These are phyloP conservation scores for Chytriomyces sp. DNA, from an alignment of 192 early-diverging fungal genomes.

Conservation along the genomic window DNA sequence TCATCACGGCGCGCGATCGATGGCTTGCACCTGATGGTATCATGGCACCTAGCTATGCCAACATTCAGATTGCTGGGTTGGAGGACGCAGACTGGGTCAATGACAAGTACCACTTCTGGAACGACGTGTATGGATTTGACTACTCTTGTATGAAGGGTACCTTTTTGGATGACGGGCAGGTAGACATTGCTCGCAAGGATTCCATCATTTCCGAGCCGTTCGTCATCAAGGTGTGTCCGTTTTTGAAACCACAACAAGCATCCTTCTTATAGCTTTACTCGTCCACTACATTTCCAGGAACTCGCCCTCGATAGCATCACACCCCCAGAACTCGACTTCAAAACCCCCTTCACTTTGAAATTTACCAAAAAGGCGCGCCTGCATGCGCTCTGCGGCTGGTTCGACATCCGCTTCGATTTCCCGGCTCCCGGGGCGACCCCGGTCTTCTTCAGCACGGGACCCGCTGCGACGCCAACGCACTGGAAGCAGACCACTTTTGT, in stretches of 20 bases:
- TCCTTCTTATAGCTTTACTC: neutral
- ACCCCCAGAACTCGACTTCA: conserved; percentile 73
- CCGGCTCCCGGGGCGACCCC: conserved; percentile 30
- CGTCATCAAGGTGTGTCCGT: conserved; percentile 50
- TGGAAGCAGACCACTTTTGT: conserved; percentile 96
- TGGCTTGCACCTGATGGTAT: conserved; percentile 70
- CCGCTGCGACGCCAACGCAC: conserved; percentile 83
- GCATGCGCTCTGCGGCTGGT: conserved; percentile 86
- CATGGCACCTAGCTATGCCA: conserved; percentile 72
- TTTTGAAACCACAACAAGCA: neutral
- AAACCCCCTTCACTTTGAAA: conserved; percentile 67
- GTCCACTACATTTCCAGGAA: conserved; percentile 40
- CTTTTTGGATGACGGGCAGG: conserved; percentile 75
- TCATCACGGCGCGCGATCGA: conserved; percentile 79
- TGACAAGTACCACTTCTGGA: conserved; percentile 82
- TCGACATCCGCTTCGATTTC: conserved; percentile 85
- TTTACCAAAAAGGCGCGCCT: conserved; percentile 66
- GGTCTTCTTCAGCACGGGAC: conserved; percentile 69
- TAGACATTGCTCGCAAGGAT: conserved; percentile 73
- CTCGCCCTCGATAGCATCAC: conserved; percentile 74
- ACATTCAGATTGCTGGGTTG: conserved; percentile 71
- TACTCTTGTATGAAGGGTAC: conserved; percentile 84
- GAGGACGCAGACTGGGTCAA: conserved; percentile 82
- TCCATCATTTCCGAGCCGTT: conserved; percentile 69
- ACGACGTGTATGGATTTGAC: conserved; percentile 93